Base-by-base conservation (phyloP, 768 basidiomycete genomes). In the Pholiota conissans region DNA sequence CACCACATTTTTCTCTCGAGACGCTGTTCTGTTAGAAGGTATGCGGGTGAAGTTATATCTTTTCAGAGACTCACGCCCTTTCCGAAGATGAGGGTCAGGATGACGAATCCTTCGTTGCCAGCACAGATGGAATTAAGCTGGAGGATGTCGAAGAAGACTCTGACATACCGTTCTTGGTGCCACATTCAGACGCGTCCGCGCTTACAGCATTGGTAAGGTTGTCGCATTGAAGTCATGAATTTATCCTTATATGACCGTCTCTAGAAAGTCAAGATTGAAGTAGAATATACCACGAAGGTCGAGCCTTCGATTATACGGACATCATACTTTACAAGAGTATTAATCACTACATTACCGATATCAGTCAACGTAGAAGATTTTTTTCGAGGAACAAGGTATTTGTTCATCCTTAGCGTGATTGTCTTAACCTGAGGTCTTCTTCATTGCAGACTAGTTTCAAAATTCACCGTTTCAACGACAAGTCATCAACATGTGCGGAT, bases 311-410 rank as follows among this genome's bases (percentile, higher is more conserved):
- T 87, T 4, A 70, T 71, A 14, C 81, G 93, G 34, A 80, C 71
- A 5, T 69, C 92, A 26, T 76, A 74, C 35, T 76, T 83, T 28
- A 78, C 82, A 11, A 80, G 83, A 56, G 71, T 79, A 2, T 76
- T 95, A 3, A 77, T 81, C 13, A 85, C 89, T 6, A 80, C 89
- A 0, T 77, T 98, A 3, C 95, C 96, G 0, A 78, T 99, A 42
- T 84, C 90, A 2, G 91, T 98, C 57, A 97, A 95, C 57, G 96
- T 98, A 0, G 91, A 98, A 72, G 97, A 99, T 69, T 95, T 93
- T 72, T 98, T 98, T 78, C 85, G 96, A 20, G 89, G 89, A 26
- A 78, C 84, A 55, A 87, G 85, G 96, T 94, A 34, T 22, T 45
- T 45, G 42, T n/a, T n/a, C 18, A 45, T 18, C 18, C 42, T 79